Evolutionary conservation across 1,284 basidiomycete genomes (phyloP).

Genomic region (Leucoagaricus sp.): DNA sequence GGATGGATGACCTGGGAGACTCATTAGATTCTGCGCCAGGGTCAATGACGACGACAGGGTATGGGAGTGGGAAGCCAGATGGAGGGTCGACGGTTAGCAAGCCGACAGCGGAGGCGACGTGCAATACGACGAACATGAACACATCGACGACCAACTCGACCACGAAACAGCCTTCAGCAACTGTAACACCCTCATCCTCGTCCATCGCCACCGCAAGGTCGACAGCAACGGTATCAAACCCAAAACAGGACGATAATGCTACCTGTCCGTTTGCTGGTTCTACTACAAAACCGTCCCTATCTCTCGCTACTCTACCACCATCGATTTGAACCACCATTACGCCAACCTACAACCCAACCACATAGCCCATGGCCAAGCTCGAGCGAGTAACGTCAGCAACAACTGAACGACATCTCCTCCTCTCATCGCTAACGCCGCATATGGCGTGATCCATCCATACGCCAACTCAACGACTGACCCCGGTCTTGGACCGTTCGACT

Average conservation of each 20-base stretch:
- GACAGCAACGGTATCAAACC: background rate
- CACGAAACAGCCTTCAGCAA: background rate
- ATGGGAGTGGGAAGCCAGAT: background rate
- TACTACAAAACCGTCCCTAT: conserved; percentile 1
- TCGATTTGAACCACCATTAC: background rate
- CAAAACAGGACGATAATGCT: background rate
- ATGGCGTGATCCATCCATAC: conserved; percentile 1
- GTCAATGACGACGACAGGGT: background rate
- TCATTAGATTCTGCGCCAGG: too few relatives aligned
- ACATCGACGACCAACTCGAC: background rate
- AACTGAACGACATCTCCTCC: conserved; percentile 23
- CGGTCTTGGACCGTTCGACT: background rate
- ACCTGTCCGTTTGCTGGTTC: background rate
- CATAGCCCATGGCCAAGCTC: background rate
- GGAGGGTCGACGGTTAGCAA: conserved; percentile 6
- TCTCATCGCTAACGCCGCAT: conserved; percentile 23
- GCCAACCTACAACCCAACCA: conserved; percentile 8
- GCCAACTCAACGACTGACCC: background rate
- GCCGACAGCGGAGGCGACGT: conserved; percentile 4
- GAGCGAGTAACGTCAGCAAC: background rate
- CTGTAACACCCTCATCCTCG: background rate
- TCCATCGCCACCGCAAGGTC: background rate
- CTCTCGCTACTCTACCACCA: conserved; percentile 1
- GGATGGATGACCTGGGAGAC: too few relatives aligned
- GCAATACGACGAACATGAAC: conserved; percentile 1